Conservation (phyloP, 2,329 filamentous ascomycete species). For the Beauveria asiatica region DNA sequence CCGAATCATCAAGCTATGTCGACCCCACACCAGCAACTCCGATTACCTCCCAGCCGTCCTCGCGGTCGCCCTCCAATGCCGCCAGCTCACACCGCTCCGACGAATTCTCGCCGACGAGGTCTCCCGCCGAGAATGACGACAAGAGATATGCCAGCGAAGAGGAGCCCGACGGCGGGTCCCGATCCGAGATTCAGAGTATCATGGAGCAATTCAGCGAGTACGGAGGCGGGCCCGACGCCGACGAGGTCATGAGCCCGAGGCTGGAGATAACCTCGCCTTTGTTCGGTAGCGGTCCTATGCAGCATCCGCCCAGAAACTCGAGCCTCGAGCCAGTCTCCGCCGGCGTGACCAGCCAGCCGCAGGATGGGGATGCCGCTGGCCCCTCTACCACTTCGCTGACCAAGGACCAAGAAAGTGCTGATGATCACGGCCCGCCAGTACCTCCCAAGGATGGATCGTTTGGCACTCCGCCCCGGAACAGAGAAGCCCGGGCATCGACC, state of each 20-base stretch:
- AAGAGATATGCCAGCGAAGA: slow-evolving; percentile 50
- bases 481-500: slow-evolving; percentile 27
- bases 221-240: slow-evolving; percentile 59
- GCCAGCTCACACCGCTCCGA: slow-evolving; percentile 36
- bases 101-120: slow-evolving; percentile 42
- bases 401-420: slow-evolving; percentile 26
- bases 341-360: slow-evolving; percentile 28
- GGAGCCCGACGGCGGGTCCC: slow-evolving; percentile 59
- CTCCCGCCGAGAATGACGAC: slow-evolving; percentile 47
- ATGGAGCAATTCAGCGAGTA: slow-evolving; percentile 90
- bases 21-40: slow-evolving; percentile 53
- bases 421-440: slow-evolving; percentile 47
- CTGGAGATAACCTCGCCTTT: slow-evolving; percentile 76
- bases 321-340: slow-evolving; percentile 63
- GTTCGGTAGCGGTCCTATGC: slow-evolving; percentile 48
- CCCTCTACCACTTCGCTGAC: slow-evolving; percentile 29
- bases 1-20: slow-evolving; percentile 41
- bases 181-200: slow-evolving; percentile 88
- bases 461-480: slow-evolving; percentile 27
- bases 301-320: slow-evolving; percentile 75
- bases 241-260: slow-evolving; percentile 88
- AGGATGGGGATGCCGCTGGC: slow-evolving; percentile 35
- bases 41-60: slow-evolving; percentile 44
- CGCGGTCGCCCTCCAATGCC: slow-evolving; percentile 50
- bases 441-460: slow-evolving; percentile 51